Evolutionary conservation across 2,329 filamentous ascomycete species (phyloP).

Genomic region (Thelonectria blattea): DNA sequence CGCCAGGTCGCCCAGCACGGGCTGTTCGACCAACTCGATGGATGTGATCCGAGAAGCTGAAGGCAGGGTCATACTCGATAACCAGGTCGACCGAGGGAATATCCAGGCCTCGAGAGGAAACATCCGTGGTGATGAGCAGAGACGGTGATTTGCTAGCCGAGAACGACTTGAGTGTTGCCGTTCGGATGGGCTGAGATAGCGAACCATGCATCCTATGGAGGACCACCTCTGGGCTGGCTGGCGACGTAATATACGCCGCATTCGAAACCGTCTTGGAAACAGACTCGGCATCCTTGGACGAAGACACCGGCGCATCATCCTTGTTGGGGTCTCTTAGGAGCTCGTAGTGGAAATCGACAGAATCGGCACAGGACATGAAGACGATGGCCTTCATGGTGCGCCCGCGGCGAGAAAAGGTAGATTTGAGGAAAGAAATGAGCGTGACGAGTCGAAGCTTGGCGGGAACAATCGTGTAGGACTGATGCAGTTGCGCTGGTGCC

Average conservation of each 20-base stretch:
- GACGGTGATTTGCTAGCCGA: conserved; percentile 74
- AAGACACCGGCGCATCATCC: conserved; percentile 34
- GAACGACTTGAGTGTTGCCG: conserved; percentile 83
- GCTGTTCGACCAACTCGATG: conserved; percentile 95
- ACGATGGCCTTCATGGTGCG: conserved; percentile 97
- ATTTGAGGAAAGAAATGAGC: conserved; percentile 81
- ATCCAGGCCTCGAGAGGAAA: conserved; percentile 93
- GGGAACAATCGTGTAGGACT: conserved; percentile 85
- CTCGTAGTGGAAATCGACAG: conserved; percentile 95
- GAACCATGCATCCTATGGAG: conserved; percentile 92
- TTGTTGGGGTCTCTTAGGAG: conserved; percentile 63
- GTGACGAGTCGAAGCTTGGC: conserved; percentile 92
- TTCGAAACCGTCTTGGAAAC: conserved; percentile 69
- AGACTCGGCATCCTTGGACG: conserved; percentile 42
- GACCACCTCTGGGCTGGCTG: conserved; percentile 74
- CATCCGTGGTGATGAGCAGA: conserved; percentile 91
- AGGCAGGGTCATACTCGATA: conserved; percentile 94
- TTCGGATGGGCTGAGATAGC: conserved; percentile 84
- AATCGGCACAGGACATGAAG: conserved; percentile 96
- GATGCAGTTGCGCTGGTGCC: conserved; percentile 91
- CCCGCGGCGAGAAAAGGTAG: conserved; percentile 85
- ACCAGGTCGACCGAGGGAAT: conserved; percentile 94
- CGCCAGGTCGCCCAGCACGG: conserved; percentile 85
- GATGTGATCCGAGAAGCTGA: conserved; percentile 90
- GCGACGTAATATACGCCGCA: conserved; percentile 74